Evolutionary conservation across 495 filamentous ascomycete species (phyloP).

Genomic region (Tetracladium marchalianum): DNA sequence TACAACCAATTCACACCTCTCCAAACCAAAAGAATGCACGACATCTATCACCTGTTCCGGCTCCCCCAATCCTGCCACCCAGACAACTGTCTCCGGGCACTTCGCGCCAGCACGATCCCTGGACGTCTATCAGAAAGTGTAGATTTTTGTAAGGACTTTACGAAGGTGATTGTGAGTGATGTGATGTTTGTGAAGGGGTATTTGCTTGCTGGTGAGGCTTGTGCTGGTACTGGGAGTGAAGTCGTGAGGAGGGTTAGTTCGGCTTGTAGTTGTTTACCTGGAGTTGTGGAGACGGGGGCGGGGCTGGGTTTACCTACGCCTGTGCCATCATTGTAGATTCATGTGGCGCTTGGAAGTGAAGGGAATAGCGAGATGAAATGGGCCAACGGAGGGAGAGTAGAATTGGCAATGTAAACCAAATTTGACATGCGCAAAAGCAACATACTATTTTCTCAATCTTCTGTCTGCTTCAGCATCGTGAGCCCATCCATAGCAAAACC

Average conservation of each 20-base stretch:
- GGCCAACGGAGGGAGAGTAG: too few species aligned
- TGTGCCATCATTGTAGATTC: too few species aligned
- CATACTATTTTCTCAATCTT: too few species aligned
- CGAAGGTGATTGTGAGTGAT: constrained; percentile 5
- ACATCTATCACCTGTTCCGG: too few species aligned
- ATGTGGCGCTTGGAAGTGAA: too few species aligned
- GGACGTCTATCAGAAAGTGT: constrained; percentile 2
- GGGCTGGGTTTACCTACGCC: too few species aligned
- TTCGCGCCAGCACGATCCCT: background rate
- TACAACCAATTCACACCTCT: constrained; percentile 36
- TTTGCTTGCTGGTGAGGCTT: background rate
- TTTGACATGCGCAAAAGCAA: too few species aligned
- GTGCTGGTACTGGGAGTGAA: background rate
- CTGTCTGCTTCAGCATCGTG: too few species aligned
- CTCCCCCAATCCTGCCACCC: background rate
- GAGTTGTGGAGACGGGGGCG: background rate
- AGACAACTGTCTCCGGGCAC: constrained; percentile 3
- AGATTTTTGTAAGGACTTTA: constrained; percentile 4
- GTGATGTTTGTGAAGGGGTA: constrained; percentile 1
- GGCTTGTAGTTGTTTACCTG: constrained; percentile 4
- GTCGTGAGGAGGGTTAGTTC: constrained; percentile 1
- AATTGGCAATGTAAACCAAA: too few species aligned
- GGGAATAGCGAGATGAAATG: too few species aligned
- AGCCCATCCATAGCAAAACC: too few species aligned
- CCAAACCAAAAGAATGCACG: constrained; percentile 32